A percentile compares a stretch with the other conserved stretches of the same genome.
phyloP scores from a whole-genome alignment of 441 rosid species.

The Croton setiger region DNA sequence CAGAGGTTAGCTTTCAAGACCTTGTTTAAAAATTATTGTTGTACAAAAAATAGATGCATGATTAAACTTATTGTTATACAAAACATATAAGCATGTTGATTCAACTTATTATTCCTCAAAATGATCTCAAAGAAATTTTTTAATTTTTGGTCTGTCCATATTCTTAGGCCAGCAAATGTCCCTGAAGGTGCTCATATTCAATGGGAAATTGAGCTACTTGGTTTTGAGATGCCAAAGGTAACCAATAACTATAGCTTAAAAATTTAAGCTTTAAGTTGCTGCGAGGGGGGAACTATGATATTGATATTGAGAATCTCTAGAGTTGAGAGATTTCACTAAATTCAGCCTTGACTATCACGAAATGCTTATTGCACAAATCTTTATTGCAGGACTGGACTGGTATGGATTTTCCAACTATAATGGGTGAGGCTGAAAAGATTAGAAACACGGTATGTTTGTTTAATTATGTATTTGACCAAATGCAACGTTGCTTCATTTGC shows the following conservation, averaged over 20 bases:
- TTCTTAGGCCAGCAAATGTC: conserved; percentile 70
- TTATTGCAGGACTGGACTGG: conserved; percentile 95
- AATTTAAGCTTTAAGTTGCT: conserved; percentile 1
- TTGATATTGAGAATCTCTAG: background rate
- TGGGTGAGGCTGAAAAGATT: conserved; percentile 92
- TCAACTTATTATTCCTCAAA: background rate
- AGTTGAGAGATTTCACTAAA: background rate
- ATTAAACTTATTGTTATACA: background rate
- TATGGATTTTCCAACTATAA: conserved; percentile 77
- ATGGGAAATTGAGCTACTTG: conserved; percentile 98
- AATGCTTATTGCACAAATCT: conserved; percentile 2
- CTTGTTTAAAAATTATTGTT: conserved; percentile 1
- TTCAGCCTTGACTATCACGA: conserved; percentile 5
- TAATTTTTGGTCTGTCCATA: conserved; percentile 19
- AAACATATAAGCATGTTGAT: background rate
- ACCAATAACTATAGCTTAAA: conserved; percentile 6
- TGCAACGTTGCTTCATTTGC: background rate
- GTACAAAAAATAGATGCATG: background rate
- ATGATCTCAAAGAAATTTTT: conserved; percentile 3
- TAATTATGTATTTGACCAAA: conserved; percentile 10
- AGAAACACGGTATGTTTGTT: conserved; percentile 65
- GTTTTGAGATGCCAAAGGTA: conserved; percentile 96
- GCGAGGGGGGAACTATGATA: background rate
- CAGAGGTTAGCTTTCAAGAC: conserved; percentile 47
- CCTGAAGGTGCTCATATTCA: conserved; percentile 88